Conservation (phyloP, 179 eudicot genomes). For the Drosera spatulata region DNA sequence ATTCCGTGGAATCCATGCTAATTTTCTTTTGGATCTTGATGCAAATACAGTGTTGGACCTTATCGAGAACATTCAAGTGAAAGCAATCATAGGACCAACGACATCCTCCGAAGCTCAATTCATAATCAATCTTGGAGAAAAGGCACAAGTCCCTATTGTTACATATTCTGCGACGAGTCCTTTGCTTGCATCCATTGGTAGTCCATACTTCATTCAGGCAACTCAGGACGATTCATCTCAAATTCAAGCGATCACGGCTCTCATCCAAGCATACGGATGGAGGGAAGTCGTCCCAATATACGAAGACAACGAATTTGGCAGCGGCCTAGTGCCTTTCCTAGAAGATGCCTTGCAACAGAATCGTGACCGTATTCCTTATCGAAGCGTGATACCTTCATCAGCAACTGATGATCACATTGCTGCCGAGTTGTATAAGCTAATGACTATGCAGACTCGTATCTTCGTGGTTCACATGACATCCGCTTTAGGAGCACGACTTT, state of each 20-base stretch:
- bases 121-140: conserved; percentile 1
- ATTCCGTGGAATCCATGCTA: too few species aligned
- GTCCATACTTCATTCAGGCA: conserved; percentile 5
- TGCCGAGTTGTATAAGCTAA: conserved; percentile 9
- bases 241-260: conserved; percentile 5
- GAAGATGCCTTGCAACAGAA: conserved; percentile 2
- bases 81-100: conserved; percentile 8
- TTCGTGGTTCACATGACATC: conserved; percentile 35
- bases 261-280: conserved; percentile 9
- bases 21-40: too few species aligned
- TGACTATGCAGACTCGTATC: conserved; percentile 25
- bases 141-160: conserved; percentile 7
- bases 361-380: neutral
- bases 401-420: conserved; percentile 6
- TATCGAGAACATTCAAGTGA: conserved; percentile 7
- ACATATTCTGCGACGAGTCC: conserved; percentile 12
- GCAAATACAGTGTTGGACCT: conserved; percentile 3
- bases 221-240: conserved; percentile 6
- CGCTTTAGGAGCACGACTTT: conserved; percentile 21
- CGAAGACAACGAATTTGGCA: conserved; percentile 6
- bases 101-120: conserved; percentile 12
- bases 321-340: neutral
- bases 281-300: conserved; percentile 11
- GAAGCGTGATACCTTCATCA: neutral
- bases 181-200: neutral